A percentile compares a stretch with the other conserved stretches of the same genome.
Evolutionary conservation across 2,329 filamentous ascomycete species (phyloP).

Genomic region (Diaporthe amygdali): DNA sequence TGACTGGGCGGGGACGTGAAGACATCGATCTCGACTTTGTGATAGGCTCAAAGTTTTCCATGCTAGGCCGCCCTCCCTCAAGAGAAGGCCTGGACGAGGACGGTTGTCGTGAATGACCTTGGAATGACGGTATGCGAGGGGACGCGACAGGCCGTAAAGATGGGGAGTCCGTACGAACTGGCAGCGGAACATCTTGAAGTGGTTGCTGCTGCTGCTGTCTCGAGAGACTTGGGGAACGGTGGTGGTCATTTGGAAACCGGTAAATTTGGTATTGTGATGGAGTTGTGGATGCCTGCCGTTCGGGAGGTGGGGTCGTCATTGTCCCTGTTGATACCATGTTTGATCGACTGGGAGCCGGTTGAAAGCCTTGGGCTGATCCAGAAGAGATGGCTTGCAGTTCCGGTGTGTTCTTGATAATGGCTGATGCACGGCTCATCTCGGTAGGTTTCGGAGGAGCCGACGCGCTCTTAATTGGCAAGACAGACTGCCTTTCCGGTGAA

Average conservation of each 20-base stretch:
- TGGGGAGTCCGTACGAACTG: conserved; percentile 21
- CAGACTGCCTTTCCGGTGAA: conserved; percentile 34
- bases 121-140: conserved; percentile 39
- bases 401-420: conserved; percentile 67
- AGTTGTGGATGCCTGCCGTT: conserved; percentile 44
- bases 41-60: conserved; percentile 65
- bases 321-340: conserved; percentile 69
- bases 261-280: conserved; percentile 49
- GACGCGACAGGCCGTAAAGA: conserved; percentile 32
- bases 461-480: conserved; percentile 43
- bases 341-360: conserved; percentile 38
- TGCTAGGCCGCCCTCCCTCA: conserved; percentile 70
- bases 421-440: conserved; percentile 64
- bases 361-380: conserved; percentile 41
- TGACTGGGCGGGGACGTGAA: conserved; percentile 72
- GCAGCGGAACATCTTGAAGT: conserved; percentile 24
- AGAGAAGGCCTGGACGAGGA: conserved; percentile 69
- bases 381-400: conserved; percentile 64
- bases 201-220: conserved; percentile 35
- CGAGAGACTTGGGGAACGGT: conserved; percentile 46
- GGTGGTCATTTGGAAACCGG: conserved; percentile 47
- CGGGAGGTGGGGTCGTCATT: conserved; percentile 70
- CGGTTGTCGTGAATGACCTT: conserved; percentile 45
- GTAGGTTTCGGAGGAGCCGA: conserved; percentile 47
- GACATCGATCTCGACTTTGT: conserved; percentile 52